Evolutionary conservation across 495 filamentous ascomycete genomes (phyloP), one percentile per base, ranked within the genome.

Genomic region (Acidomyces sp.): DNA sequence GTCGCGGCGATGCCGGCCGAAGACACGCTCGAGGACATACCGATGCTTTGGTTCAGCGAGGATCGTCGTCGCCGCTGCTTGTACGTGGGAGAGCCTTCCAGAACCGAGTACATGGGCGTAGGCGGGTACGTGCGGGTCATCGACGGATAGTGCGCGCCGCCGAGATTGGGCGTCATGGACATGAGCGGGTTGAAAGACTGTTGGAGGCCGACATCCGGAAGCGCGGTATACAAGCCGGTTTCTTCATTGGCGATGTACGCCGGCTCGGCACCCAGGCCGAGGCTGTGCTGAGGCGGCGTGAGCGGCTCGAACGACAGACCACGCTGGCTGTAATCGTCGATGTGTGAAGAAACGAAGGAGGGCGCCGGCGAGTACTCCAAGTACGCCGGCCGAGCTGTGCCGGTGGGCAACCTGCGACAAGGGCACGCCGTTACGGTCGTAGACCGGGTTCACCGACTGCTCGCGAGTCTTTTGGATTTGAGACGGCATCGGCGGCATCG

Each of bases 161-260:
- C 72, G 42, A 93, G 61, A 56, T 88, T 92, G 1, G 87, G 80
- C 20, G 85, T 88, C 16, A 94, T 70, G 51, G 90, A 82, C 69
- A 94, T 86, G 73, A 95, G 81, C 19, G 78, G 75, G 55, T 83
- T 82, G 57, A 84, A 78, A 3, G 69, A 72, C 43, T 68, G 67
- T 12, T 56, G 58, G 22, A 65, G 52, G 10, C 59, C 52, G 37
- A 87, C 72, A 49, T 95, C 86, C 6, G 87, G 85, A 53, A 96
- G 88, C 16, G 83, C 86, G 11, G 84, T 87, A 68, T 94, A 97
- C 23, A 95, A 69, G 34, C 86, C 86, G 31, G 85, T 93, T 54
- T 95, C 90, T 64, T 97, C 90, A 54, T 95, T 94, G 34, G 86
- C 84, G 59, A 96, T 87, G 62, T 96, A 97, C 4, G 93, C 84